Evolutionary conservation across 768 basidiomycete species (phyloP), one percentile per base, ranked within the genome.

Genomic region (Sarcodon sp.): DNA sequence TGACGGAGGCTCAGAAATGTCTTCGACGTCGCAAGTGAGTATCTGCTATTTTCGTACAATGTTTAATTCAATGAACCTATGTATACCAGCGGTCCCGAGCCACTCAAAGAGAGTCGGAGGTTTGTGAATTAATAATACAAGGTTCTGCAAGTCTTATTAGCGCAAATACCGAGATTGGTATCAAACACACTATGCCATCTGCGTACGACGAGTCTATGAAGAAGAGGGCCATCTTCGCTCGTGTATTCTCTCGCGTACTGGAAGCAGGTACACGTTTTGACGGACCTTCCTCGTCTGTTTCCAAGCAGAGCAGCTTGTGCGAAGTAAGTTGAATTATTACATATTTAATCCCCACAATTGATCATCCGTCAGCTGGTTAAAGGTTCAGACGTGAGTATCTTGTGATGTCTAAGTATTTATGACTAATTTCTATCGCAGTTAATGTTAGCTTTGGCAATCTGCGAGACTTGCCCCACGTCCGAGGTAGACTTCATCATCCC

Each of bases 401-500:
- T 35, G 10, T 45, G 32, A 46, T 16, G 8, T 27, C 33, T 31
- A 36, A 15, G 12, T 43, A 37, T 43, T 34, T 45, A 6, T 44
- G 5, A 37, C 32, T 33, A 6, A 41, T 34, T 12, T 34, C 46
- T 45, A 56, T 16, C 16, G 21, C 55, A 87, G 87, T 76, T 88
- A 71, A 71, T 77, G 1, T 69, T 92, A 38, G 87, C 87, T 1
- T 64, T 92, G 57, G 87, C 90, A 3, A 84, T 94, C 35, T 88
- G 87, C 60, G 89, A 94, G 58, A 78, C 82, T 6, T 92, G 89
- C 55, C 86, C 89, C 4, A 68, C 80, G 10, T 59, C 61, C 9
- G 88, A 94, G 56, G 80, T 86, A 4, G 90, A 92, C 49, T 80
- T 81, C 53, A 84, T 94, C 67, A 81, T 87, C 43, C 79, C 83